Evolutionary conservation across 1,139 yeast genomes (phyloP).

Genomic region (Eremothecium sinecaudum): DNA sequence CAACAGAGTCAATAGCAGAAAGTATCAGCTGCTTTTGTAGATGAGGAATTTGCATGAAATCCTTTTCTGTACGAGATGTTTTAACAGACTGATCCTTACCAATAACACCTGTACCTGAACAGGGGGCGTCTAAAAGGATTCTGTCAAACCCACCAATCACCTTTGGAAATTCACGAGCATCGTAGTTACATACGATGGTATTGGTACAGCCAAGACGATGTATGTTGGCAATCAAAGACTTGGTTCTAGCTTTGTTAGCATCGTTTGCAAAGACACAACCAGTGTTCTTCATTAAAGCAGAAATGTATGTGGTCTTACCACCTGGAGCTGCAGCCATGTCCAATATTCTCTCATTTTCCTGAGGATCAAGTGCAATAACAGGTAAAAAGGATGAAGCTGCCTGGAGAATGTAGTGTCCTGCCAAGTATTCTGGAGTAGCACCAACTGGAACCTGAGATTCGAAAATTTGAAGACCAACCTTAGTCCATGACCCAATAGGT

Average conservation of each 20-base stretch:
- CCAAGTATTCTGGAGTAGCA: conserved; percentile 97
- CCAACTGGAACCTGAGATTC: conserved; percentile 99
- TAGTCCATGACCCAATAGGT: conserved; percentile 97
- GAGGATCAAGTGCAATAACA: conserved; percentile 94
- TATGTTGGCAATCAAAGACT: conserved; percentile 91
- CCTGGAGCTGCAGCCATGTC: conserved; percentile 99
- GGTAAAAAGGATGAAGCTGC: conserved; percentile 98
- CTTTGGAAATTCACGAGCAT: conserved; percentile 96
- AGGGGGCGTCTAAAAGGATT: conserved; percentile 92
- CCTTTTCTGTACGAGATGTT: conserved; percentile 88
- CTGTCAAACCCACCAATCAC: conserved; percentile 98
- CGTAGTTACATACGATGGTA: conserved; percentile 94
- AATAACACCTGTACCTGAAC: conserved; percentile 99
- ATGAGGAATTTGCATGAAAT: conserved; percentile 93
- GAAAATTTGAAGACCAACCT: conserved; percentile 92
- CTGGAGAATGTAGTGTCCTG: conserved; percentile 95
- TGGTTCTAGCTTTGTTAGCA: conserved; percentile 91
- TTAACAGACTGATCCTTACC: conserved; percentile 96
- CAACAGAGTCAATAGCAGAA: conserved; percentile 96
- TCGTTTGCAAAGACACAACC: conserved; percentile 98
- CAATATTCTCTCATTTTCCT: conserved; percentile 85
- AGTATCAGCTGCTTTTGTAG: conserved; percentile 87
- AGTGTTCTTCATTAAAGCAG: conserved; percentile 96
- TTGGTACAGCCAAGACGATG: conserved; percentile 95
- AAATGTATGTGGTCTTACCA: conserved; percentile 93